These are phyloP conservation scores for Dactylorhiza incarnata DNA, from an alignment of 106 monocot species.

Conservation along the genomic window DNA sequence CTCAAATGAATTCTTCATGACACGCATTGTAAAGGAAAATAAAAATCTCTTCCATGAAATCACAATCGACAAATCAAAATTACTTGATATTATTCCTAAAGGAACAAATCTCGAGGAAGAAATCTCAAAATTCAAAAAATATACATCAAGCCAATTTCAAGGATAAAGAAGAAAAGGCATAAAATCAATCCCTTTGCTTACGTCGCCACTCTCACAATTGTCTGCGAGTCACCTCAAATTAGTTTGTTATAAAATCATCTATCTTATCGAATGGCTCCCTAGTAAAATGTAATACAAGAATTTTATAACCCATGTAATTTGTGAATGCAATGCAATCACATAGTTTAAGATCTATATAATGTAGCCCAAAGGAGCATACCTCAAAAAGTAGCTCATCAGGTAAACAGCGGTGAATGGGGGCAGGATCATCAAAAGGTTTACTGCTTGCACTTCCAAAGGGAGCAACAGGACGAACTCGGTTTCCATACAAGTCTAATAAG, in stretches of 20 bases:
- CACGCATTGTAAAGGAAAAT: no score
- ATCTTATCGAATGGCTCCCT: not conserved
- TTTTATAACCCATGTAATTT: not conserved
- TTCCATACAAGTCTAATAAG: conserved; percentile 72
- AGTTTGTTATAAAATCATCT: not conserved
- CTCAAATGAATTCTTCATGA: no score
- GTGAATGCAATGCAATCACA: not conserved
- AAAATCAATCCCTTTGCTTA: not conserved
- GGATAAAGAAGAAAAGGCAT: not conserved
- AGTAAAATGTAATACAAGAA: not conserved
- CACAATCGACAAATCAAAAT: no score
- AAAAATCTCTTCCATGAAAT: no score
- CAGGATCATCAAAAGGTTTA: conserved; percentile 58
- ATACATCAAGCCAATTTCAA: not conserved
- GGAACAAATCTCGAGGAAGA: no score
- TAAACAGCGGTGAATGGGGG: conserved; percentile 80
- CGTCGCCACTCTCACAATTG: not conserved
- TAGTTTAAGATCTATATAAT: not conserved
- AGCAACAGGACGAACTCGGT: conserved; percentile 69
- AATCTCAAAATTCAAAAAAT: not conserved
- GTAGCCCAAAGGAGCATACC: conserved; percentile 20
- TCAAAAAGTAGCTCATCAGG: conserved; percentile 93
- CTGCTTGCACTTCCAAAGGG: conserved; percentile 81
- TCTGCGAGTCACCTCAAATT: not conserved
- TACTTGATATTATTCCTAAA: no score